These are phyloP conservation scores for Ensete ventricosum DNA, from an alignment of 176 grass and related monocot genomes.

Conservation along the genomic window DNA sequence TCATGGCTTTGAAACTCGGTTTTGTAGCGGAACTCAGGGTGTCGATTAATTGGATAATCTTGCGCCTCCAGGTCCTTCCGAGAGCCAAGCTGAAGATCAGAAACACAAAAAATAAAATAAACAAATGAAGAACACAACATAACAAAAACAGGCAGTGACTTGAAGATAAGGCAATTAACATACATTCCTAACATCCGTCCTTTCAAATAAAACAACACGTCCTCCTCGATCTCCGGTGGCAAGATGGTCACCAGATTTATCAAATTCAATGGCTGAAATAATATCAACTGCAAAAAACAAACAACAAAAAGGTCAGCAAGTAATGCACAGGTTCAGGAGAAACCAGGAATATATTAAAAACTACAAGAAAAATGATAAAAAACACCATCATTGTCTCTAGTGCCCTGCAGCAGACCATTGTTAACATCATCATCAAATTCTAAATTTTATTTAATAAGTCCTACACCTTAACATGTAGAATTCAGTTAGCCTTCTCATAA, in stretches of 20 bases:
- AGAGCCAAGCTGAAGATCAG: not conserved
- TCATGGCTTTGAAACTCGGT: slow-evolving; percentile 25
- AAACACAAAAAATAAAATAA: not conserved
- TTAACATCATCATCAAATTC: too few relatives aligned
- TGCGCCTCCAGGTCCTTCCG: slow-evolving; percentile 6
- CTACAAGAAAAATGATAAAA: too few relatives aligned
- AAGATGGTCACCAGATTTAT: slow-evolving; percentile 20
- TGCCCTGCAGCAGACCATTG: too few relatives aligned
- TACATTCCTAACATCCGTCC: slow-evolving; percentile 22
- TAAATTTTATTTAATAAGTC: too few relatives aligned
- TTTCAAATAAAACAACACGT: slow-evolving; percentile 22
- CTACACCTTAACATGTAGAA: too few relatives aligned
- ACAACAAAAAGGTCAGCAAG: not conserved
- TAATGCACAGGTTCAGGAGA: not conserved
- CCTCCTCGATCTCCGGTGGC: slow-evolving; percentile 26
- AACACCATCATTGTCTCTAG: too few relatives aligned
- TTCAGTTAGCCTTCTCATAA: too few relatives aligned
- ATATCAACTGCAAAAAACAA: slow-evolving; percentile 16
- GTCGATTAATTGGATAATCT: slow-evolving; percentile 10
- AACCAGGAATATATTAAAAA: not conserved
- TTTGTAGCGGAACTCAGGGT: slow-evolving; percentile 16
- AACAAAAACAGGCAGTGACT: not conserved
- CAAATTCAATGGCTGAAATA: slow-evolving; percentile 26
- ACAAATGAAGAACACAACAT: not conserved
- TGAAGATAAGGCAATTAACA: not conserved